Evolutionary conservation across 371 early-diverging fungal genomes (phyloP).

Genomic region (Actinomucor elegans): DNA sequence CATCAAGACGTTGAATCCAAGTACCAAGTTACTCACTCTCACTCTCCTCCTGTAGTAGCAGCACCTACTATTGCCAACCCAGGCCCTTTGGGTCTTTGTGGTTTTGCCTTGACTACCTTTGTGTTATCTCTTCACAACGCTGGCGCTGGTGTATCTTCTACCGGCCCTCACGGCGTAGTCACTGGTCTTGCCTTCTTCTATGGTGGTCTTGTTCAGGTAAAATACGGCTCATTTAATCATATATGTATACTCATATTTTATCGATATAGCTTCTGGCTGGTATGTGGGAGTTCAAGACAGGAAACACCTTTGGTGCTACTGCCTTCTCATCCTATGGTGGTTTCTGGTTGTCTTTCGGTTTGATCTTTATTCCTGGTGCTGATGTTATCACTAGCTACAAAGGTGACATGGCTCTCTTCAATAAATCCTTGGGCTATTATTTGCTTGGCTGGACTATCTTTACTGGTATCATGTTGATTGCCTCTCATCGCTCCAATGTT

Average conservation of each 20-base stretch:
- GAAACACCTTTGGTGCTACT: constrained; percentile 84
- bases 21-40: constrained; percentile 18
- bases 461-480: constrained; percentile 66
- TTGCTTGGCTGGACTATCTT: constrained; percentile 69
- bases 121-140: constrained; percentile 65
- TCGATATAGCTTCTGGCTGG: constrained; percentile 64
- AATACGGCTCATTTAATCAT: background rate
- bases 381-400: constrained; percentile 47
- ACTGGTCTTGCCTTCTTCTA: constrained; percentile 71
- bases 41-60: constrained; percentile 12
- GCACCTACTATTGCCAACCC: constrained; percentile 59
- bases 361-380: constrained; percentile 61
- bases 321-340: constrained; percentile 79
- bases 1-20: constrained; percentile 28
- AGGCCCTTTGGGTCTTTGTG: constrained; percentile 68
- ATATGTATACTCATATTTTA: constrained; percentile 4
- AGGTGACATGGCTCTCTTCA: constrained; percentile 34
- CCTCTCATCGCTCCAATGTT: constrained; percentile 63
- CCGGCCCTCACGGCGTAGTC: constrained; percentile 53
- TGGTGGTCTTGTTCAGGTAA: constrained; percentile 72
- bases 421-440: constrained; percentile 68
- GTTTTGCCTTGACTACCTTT: constrained; percentile 74
- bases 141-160: constrained; percentile 59
- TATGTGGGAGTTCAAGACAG: constrained; percentile 80
- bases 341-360: constrained; percentile 78